These are phyloP conservation scores for Fusarium longipes DNA, from an alignment of 2,329 filamentous ascomycete genomes.

Conservation along the genomic window DNA sequence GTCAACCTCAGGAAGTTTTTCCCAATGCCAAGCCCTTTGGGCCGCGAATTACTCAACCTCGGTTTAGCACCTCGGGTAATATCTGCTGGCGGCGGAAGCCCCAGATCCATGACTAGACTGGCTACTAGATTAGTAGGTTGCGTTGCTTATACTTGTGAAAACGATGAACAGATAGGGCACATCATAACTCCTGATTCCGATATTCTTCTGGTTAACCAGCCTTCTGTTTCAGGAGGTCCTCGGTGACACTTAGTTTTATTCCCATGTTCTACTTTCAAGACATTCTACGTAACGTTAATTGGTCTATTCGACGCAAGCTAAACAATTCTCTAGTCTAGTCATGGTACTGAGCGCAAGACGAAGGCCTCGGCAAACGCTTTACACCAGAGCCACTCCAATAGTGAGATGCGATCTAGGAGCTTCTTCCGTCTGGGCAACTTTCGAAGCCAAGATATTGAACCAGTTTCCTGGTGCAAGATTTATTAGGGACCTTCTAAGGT, in stretches of 20 bases:
- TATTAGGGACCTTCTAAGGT: not conserved
- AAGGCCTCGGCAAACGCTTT: not conserved
- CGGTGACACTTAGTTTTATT: not conserved
- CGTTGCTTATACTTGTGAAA: not conserved
- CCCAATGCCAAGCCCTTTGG: constrained; percentile 9
- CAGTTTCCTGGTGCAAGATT: not conserved
- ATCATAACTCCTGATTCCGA: not conserved
- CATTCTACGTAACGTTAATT: not conserved
- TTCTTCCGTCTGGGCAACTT: not conserved
- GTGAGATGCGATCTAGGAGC: not conserved
- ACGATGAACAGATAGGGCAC: not conserved
- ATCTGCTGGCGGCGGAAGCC: not conserved
- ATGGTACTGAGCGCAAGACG: not conserved
- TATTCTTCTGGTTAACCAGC: not conserved
- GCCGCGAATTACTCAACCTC: constrained; percentile 6
- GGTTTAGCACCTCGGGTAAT: constrained; percentile 2
- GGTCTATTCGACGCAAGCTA: not conserved
- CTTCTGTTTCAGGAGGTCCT: not conserved
- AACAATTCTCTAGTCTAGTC: not conserved
- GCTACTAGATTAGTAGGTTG: too few relatives aligned
- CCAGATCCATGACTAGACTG: not conserved
- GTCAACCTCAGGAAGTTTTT: constrained; percentile 19
- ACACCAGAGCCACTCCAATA: not conserved
- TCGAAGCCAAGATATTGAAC: not conserved
- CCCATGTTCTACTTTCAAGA: not conserved